Evolutionary conservation across 1,284 basidiomycete genomes (phyloP).

Genomic region (Trichosporon sp.): DNA sequence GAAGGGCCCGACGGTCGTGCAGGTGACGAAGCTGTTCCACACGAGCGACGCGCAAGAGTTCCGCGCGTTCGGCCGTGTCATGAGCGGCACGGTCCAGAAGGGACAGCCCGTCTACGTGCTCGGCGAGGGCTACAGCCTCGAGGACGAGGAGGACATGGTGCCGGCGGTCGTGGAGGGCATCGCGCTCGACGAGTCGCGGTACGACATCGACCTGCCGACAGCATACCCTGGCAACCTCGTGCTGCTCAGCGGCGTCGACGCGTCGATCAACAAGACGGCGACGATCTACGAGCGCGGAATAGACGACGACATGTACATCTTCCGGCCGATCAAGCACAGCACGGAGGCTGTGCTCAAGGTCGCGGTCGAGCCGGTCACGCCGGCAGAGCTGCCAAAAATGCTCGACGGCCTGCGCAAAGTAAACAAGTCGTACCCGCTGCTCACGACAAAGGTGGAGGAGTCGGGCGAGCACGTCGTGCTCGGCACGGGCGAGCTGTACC

Average conservation of each 20-base stretch:
- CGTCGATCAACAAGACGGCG: constrained; percentile 91
- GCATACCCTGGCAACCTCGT: constrained; percentile 90
- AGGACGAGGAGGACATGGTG: constrained; percentile 98
- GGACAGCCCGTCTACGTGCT: constrained; percentile 89
- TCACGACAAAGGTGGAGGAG: constrained; percentile 95
- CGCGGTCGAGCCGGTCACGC: constrained; percentile 95
- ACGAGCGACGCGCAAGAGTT: constrained; percentile 94
- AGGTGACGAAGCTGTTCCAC: constrained; percentile 89
- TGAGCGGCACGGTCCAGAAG: constrained; percentile 81
- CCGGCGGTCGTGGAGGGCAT: constrained; percentile 78
- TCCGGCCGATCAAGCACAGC: constrained; percentile 91
- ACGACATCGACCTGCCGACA: constrained; percentile 81
- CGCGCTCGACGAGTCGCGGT: constrained; percentile 86
- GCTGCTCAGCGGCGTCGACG: constrained; percentile 85
- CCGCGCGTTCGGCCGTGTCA: constrained; percentile 88
- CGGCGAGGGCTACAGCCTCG: constrained; percentile 92
- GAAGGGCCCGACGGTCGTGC: constrained; percentile 83
- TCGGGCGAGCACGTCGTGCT: constrained; percentile 95
- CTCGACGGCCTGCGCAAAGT: constrained; percentile 90
- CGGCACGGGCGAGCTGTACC: constrained; percentile 93
- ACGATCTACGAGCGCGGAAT: constrained; percentile 72
- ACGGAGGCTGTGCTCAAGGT: constrained; percentile 98
- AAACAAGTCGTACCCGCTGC: constrained; percentile 95
- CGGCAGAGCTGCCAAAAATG: constrained; percentile 98
- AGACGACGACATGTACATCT: constrained; percentile 80